These are phyloP conservation scores for Stephanocyclus meneghinianus DNA, from an alignment of 352 stramenopile genomes.

Conservation along the genomic window DNA sequence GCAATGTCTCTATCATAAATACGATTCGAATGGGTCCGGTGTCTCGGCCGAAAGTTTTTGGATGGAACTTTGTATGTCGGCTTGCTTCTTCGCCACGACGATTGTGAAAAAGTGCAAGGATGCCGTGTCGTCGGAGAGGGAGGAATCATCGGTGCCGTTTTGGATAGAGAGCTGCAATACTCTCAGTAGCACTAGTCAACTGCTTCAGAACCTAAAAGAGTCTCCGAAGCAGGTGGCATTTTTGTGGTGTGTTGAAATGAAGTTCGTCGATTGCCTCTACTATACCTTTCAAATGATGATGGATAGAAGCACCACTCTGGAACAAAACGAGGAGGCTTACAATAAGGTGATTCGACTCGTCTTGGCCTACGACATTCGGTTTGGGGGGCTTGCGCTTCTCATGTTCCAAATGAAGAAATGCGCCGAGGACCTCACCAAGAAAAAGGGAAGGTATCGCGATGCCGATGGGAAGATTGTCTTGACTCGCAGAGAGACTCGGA, in stretches of 20 bases:
- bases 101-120: constrained; percentile 23
- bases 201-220: neutral
- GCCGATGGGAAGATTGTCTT: neutral
- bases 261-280: constrained; percentile 26
- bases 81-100: constrained; percentile 12
- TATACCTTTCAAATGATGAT: constrained; percentile 19
- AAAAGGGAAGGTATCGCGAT: neutral
- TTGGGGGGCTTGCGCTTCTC: neutral
- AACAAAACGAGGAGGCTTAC: constrained; percentile 10
- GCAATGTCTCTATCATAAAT: constrained; percentile 1
- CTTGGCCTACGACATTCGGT: constrained; percentile 5
- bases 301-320: neutral
- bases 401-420: constrained; percentile 26
- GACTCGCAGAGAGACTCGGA: neutral
- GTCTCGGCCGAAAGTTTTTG: neutral
- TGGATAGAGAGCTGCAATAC: constrained; percentile 6
- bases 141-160: neutral
- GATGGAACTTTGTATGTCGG: constrained; percentile 12
- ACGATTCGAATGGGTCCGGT: neutral
- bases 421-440: neutral
- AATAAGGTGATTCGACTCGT: neutral
- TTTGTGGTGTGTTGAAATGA: constrained; percentile 14
- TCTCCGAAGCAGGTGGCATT: neutral
- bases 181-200: constrained; percentile 6
- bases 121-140: neutral